Percentiles rank a stretch among this genome's conserved stretches.
Conservation (phyloP, 495 filamentous ascomycete species). For the Annulohypoxylon maeteangense region DNA sequence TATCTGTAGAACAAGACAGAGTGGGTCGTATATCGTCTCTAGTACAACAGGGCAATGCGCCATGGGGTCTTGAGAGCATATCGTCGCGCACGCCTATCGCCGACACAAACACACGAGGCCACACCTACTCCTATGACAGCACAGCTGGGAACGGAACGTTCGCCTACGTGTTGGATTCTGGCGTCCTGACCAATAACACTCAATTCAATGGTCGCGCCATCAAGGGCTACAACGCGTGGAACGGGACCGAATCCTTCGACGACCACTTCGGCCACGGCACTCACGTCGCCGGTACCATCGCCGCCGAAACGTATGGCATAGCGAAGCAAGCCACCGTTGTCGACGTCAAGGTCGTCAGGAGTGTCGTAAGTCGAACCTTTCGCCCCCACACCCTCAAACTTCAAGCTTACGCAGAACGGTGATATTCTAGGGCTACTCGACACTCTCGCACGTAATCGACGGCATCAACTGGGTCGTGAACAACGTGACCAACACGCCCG, state of each 20-base stretch:
- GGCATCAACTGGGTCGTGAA: constrained; percentile 61
- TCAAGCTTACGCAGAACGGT: background rate
- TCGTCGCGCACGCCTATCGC: constrained; percentile 47
- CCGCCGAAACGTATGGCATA: constrained; percentile 47
- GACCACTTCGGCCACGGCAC: constrained; percentile 56
- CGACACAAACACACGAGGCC: constrained; percentile 25
- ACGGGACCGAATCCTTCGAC: constrained; percentile 43
- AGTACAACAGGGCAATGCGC: constrained; percentile 46
- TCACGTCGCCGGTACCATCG: constrained; percentile 53
- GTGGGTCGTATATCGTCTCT: constrained; percentile 16
- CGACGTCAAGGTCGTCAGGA: constrained; percentile 53
- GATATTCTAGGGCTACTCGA: constrained; percentile 49
- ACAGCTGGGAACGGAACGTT: constrained; percentile 54
- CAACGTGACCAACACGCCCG: constrained; percentile 44
- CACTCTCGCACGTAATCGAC: constrained; percentile 56
- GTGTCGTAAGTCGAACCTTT: constrained; percentile 8
- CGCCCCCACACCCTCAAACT: too few species aligned
- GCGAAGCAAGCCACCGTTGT: constrained; percentile 51
- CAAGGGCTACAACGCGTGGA: constrained; percentile 57
- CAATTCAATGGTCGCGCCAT: constrained; percentile 64
- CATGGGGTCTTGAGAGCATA: constrained; percentile 58
- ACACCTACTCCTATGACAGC: constrained; percentile 55
- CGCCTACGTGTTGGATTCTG: constrained; percentile 58
- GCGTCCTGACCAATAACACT: constrained; percentile 58
- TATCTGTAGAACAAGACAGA: constrained; percentile 28